These are phyloP conservation scores for Aschersonia sp. DNA, from an alignment of 2,329 filamentous ascomycete species.

Conservation along the genomic window DNA sequence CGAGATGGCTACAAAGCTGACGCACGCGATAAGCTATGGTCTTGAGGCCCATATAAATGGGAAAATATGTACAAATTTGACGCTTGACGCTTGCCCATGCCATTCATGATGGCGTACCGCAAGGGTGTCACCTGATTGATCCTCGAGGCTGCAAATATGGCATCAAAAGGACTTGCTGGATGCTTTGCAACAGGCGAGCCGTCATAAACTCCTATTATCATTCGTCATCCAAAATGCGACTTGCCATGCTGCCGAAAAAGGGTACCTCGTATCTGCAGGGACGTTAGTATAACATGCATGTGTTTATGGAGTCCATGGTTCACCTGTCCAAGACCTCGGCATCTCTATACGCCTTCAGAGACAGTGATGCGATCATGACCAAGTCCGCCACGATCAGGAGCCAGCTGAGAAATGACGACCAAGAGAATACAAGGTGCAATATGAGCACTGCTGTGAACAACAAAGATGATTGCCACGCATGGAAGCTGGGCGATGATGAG, in stretches of 20 bases:
- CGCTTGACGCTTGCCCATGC: too few species aligned
- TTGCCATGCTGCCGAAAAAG: conserved; percentile 73
- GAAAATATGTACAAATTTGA: too few species aligned
- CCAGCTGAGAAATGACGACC: conserved; percentile 76
- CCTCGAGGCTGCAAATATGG: too few species aligned
- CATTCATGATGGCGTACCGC: too few species aligned
- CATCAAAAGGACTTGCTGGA: not conserved
- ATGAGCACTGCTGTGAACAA: conserved; percentile 64
- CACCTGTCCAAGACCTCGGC: conserved; percentile 53
- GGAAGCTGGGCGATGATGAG: conserved; percentile 47
- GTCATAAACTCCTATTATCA: conserved; percentile 7
- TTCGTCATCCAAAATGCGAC: conserved; percentile 82
- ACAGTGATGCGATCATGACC: conserved; percentile 60
- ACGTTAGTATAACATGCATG: not conserved
- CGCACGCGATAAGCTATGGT: too few species aligned
- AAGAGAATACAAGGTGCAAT: conserved; percentile 73
- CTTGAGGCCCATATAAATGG: too few species aligned
- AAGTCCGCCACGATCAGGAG: conserved; percentile 66
- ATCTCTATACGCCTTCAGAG: conserved; percentile 70
- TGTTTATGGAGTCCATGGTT: not conserved
- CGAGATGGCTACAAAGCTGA: too few species aligned
- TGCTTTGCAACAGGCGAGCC: not conserved
- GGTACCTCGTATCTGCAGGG: conserved; percentile 63
- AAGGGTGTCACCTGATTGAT: too few species aligned
- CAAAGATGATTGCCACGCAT: conserved; percentile 88